Conservation (phyloP, 495 filamentous ascomycete genomes). For the Bacidia gigantensis region DNA sequence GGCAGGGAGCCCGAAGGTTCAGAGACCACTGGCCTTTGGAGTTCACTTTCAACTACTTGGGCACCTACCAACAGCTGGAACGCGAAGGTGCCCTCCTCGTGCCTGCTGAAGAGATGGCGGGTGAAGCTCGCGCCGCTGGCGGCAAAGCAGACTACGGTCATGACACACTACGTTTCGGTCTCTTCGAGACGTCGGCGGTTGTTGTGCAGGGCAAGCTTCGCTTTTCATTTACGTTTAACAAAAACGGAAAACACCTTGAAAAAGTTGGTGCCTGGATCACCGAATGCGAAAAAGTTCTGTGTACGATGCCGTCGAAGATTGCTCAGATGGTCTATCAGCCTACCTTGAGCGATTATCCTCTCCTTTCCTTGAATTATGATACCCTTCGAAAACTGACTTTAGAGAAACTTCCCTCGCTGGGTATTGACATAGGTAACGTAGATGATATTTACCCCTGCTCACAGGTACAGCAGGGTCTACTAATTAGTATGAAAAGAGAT, state of each 20-base stretch:
- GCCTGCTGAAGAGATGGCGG: constrained; percentile 37
- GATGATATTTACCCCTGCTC: constrained; percentile 57
- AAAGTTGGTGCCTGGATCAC: constrained; percentile 46
- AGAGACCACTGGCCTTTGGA: constrained; percentile 47
- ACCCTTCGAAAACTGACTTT: constrained; percentile 28
- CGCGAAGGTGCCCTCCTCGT: constrained; percentile 47
- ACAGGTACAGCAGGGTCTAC: constrained; percentile 52
- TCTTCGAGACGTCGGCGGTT: constrained; percentile 52
- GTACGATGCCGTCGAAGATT: constrained; percentile 36
- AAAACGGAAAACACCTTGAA: constrained; percentile 42
- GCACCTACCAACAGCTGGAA: constrained; percentile 48
- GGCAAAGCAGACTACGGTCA: constrained; percentile 44
- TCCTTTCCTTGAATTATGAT: constrained; percentile 46
- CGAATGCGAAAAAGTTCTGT: constrained; percentile 41
- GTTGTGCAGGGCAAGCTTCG: constrained; percentile 45
- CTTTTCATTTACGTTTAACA: constrained; percentile 52
- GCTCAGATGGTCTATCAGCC: constrained; percentile 33
- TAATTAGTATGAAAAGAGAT: constrained; percentile 44
- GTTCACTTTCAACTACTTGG: constrained; percentile 58
- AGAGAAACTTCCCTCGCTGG: constrained; percentile 33
- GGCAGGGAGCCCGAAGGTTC: constrained; percentile 30
- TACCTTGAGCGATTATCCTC: constrained; percentile 48
- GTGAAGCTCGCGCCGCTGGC: constrained; percentile 31
- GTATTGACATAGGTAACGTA: constrained; percentile 32
- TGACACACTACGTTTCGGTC: constrained; percentile 43